Percentiles rank a stretch among this genome's conserved stretches.
phyloP scores from a whole-genome alignment of 2,329 filamentous ascomycete species.

The Exserohilum rostratum region DNA sequence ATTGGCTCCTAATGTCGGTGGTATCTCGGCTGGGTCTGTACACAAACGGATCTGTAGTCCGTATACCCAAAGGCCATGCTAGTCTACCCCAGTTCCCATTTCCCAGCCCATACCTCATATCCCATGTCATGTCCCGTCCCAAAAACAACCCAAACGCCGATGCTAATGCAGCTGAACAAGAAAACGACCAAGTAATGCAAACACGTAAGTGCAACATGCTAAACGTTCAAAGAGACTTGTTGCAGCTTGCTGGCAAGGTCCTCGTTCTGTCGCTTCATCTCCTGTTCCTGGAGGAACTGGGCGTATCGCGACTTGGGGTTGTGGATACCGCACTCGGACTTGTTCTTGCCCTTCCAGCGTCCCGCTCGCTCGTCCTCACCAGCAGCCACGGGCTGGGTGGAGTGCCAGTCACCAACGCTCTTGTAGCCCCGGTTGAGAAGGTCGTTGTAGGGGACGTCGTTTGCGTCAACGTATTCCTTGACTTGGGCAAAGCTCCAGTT shows the following conservation, averaged over 20 bases:
- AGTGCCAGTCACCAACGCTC: slow-evolving; percentile 98
- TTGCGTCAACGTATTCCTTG: slow-evolving; percentile 80
- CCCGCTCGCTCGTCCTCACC: slow-evolving; percentile 96
- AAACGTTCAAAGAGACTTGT: slow-evolving; percentile 36
- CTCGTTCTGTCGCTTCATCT: slow-evolving; percentile 62
- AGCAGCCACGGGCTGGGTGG: slow-evolving; percentile 83
- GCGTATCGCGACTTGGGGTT: slow-evolving; percentile 96
- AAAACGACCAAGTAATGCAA: background rate
- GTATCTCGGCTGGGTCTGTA: slow-evolving; percentile 33
- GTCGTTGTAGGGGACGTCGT: slow-evolving; percentile 91
- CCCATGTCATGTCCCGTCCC: slow-evolving; percentile 32
- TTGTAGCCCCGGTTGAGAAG: slow-evolving; percentile 96
- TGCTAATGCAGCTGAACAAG: slow-evolving; percentile 24
- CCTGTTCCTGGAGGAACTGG: slow-evolving; percentile 77
- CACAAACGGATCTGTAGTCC: slow-evolving; percentile 11
- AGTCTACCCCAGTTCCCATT: slow-evolving; percentile 1
- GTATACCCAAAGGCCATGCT: slow-evolving; percentile 9
- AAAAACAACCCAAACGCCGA: slow-evolving; percentile 1
- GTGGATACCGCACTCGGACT: slow-evolving; percentile 99
- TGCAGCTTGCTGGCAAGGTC: slow-evolving; percentile 39
- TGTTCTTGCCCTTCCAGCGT: slow-evolving; percentile 93
- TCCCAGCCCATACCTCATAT: slow-evolving; percentile 35
- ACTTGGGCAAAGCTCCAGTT: slow-evolving; percentile 94
- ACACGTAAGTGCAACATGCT: slow-evolving; percentile 9
- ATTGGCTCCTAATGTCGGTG: slow-evolving; percentile 20